Evolutionary conservation across 1,284 basidiomycete species (phyloP), one percentile per base, ranked within the genome.

Genomic region (Malassezia equina): DNA sequence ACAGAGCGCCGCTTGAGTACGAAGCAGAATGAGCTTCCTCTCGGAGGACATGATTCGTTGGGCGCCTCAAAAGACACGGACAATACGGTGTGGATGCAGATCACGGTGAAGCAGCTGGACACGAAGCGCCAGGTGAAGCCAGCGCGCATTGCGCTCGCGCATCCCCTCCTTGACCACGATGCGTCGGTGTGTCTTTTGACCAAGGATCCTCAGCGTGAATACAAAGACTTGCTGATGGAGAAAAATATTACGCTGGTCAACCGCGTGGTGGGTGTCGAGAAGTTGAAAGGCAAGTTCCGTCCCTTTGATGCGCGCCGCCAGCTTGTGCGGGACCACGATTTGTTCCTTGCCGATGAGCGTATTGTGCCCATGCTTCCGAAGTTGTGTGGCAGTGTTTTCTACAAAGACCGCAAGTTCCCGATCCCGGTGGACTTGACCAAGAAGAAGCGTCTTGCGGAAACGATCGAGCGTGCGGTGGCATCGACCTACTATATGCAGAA

Each of bases 181-280:
- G 82, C 81, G 9, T 77, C 84, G 13, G 81, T 96, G 47, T 96
- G 91, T 75, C 80, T 98, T 50, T 84, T 98, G 74, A 86, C 86
- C 49, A 96, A 96, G 77, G 89, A 94, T 75, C 93, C 94, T 7
- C 93, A 96, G 73, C 78, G 93, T 51, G 81, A 90, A 73, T 96
- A 94, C 81, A 96, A 96, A 77, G 88, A 94, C 74, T 81, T 94
- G 17, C 79, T 98, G 23, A 83, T 83, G 48, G 76, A 78, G 45
- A 79, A 87, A 51, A 81, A 83, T 45, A 84, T 98, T 78, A 86
- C 85, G 62, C 93, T 93, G 62, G 84, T 98, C 67, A 83, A 82
- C 34, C 81, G 91, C 24, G 90, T 98, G n/a, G 88, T 98, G 32
- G 91, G 90, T 19, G 79, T 95, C 15, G 54, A 57, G 28, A 75